Conservation (phyloP, 371 early-diverging fungal species). For the Paramicrosporidium saccamoebae region DNA sequence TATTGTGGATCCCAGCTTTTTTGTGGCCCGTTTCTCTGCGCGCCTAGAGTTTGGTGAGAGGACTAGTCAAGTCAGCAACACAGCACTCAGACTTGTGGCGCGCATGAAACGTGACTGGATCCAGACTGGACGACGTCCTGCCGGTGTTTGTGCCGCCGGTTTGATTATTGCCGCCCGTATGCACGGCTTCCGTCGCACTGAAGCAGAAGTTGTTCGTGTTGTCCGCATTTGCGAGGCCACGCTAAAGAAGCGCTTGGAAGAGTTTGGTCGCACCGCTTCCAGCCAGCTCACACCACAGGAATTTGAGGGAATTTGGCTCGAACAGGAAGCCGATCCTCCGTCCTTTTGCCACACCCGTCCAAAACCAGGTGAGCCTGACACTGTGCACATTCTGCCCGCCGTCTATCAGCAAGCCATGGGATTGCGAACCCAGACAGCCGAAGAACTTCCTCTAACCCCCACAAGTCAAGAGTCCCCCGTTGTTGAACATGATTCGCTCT, state of each 20-base stretch:
- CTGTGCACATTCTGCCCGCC: too few relatives aligned
- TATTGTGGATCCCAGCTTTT: constrained; percentile 80
- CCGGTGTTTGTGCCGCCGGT: constrained; percentile 95
- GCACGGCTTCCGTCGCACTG: constrained; percentile 57
- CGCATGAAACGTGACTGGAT: constrained; percentile 98
- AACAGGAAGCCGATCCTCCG: constrained; percentile 62
- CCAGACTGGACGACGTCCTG: constrained; percentile 69
- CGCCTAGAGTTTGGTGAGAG: constrained; percentile 74
- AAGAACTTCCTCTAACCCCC: too few relatives aligned
- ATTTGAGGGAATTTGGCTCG: constrained; percentile 62
- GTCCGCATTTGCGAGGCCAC: constrained; percentile 81
- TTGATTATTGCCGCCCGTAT: constrained; percentile 79
- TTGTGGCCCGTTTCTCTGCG: constrained; percentile 72
- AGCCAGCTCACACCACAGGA: constrained; percentile 51
- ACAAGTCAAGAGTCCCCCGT: too few relatives aligned
- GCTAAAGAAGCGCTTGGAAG: constrained; percentile 52
- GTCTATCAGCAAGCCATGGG: neutral
- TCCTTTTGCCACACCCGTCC: constrained; percentile 13
- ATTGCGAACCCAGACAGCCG: too few relatives aligned
- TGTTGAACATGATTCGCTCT: too few relatives aligned
- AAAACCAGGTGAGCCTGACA: constrained; percentile 10
- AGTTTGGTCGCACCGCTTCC: constrained; percentile 61
- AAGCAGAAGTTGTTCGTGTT: constrained; percentile 53
- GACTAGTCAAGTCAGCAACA: constrained; percentile 32
- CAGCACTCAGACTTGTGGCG: constrained; percentile 54